Base-by-base conservation (phyloP, 1,284 basidiomycete species). In the Cryptococcus sp. region DNA sequence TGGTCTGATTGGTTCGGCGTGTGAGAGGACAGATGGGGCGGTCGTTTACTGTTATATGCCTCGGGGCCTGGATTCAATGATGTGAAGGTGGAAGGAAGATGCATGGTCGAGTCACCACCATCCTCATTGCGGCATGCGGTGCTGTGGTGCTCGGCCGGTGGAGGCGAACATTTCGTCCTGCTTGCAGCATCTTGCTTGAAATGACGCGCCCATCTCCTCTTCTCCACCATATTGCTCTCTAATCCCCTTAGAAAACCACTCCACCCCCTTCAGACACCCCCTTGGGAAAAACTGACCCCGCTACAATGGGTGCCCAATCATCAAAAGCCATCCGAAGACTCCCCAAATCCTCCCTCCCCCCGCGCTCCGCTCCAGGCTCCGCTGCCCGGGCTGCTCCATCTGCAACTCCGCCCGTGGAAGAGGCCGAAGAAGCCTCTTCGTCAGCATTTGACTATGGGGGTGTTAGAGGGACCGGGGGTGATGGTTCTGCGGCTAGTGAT, bases 281-380 rank as follows among this genome's bases (percentile, higher is more conserved):
- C 45, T 23, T 4, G 15, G 42, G 33, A 11, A 8, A 50, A 16
- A 21, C 39, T 9, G 9, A 33, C 28, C 28, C 9, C 28, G 28
- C 28, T 36, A 62, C 35, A 38, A 63, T 63, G 61, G 61, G 61
- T 24, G 38, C 57, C 8, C 57, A 55, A 53, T 51, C 57, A 7
- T 63, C 61, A 18, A 63, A 63, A 52, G 50, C 50, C 36, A 56
- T 50, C 33, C 49, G 61, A 36, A 60, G 57, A 47, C 51, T 63
- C 40, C 61, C 61, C 9, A 63, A 58, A 20, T 24, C 60, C 20
- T 42, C 54, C 21, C 36, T 53, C 12, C 40, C 46, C 1, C 15
- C 40, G 23, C 40, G 47, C 21, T 38, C 56, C 4, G 21, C 55
- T 11, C 48, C 56, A 13, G 44, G 38, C 46, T 2, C 36, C 40